Evolutionary conservation across 257 asterid genomes (phyloP).

Genomic region (Gardenia jasminoides): DNA sequence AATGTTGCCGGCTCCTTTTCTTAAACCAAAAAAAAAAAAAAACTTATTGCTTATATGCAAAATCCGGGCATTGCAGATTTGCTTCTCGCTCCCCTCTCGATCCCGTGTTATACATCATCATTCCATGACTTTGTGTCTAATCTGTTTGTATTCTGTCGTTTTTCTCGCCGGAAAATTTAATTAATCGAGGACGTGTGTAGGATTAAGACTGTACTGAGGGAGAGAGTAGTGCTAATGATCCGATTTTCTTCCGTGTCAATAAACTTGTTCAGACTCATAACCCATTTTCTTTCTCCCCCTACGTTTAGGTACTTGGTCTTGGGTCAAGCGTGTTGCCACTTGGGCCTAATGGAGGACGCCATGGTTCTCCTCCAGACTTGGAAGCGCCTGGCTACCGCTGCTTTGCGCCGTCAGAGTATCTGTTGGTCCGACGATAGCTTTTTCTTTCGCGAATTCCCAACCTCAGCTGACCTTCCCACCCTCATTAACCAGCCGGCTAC

Average conservation of each 20-base stretch:
- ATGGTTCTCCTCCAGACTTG: conserved; percentile 90
- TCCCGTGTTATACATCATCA: too few relatives aligned
- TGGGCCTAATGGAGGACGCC: conserved; percentile 94
- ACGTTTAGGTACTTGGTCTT: conserved; percentile 67
- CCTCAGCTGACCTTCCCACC: conserved; percentile 33
- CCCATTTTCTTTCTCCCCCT: conserved; percentile 7
- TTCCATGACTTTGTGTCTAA: too few relatives aligned
- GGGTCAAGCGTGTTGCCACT: conserved; percentile 94
- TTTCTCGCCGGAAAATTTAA: not conserved
- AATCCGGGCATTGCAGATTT: too few relatives aligned
- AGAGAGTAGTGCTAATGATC: not conserved
- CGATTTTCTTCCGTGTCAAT: not conserved
- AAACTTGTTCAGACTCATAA: not conserved
- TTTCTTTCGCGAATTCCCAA: conserved; percentile 50
- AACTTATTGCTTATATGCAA: too few relatives aligned
- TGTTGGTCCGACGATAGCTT: conserved; percentile 84
- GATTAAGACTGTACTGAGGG: too few relatives aligned
- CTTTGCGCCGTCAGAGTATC: conserved; percentile 85
- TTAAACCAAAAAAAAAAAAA: too few relatives aligned
- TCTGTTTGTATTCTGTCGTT: not conserved
- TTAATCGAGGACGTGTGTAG: too few relatives aligned
- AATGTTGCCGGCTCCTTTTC: not conserved
- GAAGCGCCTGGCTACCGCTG: conserved; percentile 85
- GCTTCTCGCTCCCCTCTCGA: too few relatives aligned
- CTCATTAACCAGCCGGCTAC: conserved; percentile 31